Evolutionary conservation across 371 early-diverging fungal species (phyloP).

Genomic region (Phascolomyces articulosus): DNA sequence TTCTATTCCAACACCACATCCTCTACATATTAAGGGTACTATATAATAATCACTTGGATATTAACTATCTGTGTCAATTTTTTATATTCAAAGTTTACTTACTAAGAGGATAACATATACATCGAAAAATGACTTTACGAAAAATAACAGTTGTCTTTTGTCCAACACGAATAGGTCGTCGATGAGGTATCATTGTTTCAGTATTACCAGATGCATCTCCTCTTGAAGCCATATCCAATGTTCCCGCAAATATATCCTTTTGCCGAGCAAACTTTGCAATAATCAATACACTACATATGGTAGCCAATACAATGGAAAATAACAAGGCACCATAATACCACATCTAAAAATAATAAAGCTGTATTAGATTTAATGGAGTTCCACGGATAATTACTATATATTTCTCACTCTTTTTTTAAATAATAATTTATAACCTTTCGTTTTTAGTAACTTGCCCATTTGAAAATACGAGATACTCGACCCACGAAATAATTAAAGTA

Average conservation of each 20-base stretch:
- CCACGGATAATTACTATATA: no score
- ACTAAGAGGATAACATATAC: slow-evolving; percentile 41
- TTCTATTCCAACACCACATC: slow-evolving; percentile 37
- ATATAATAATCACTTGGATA: no score
- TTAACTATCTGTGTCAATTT: no score
- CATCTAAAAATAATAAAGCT: slow-evolving; percentile 16
- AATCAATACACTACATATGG: slow-evolving; percentile 24
- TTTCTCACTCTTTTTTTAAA: no score
- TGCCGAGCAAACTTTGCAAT: slow-evolving; percentile 24
- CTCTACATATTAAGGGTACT: slow-evolving; percentile 42
- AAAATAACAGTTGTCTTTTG: slow-evolving; percentile 19
- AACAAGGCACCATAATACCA: slow-evolving; percentile 41
- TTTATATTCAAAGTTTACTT: no score
- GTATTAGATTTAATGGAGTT: neutral
- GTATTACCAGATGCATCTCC: neutral
- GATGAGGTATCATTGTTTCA: neutral
- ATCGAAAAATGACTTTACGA: slow-evolving; percentile 33
- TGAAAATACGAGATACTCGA: slow-evolving; percentile 19
- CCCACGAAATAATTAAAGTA: slow-evolving; percentile 34
- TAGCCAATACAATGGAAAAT: slow-evolving; percentile 25
- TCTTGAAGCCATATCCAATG: slow-evolving; percentile 27
- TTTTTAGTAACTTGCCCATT: slow-evolving; percentile 34
- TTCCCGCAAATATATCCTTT: slow-evolving; percentile 26
- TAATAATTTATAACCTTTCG: neutral
- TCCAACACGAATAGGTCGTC: neutral